A percentile compares a stretch with the other conserved stretches of the same genome.
phyloP scores from a whole-genome alignment of 352 stramenopile genomes.

The Globisporangium iwayamae region DNA sequence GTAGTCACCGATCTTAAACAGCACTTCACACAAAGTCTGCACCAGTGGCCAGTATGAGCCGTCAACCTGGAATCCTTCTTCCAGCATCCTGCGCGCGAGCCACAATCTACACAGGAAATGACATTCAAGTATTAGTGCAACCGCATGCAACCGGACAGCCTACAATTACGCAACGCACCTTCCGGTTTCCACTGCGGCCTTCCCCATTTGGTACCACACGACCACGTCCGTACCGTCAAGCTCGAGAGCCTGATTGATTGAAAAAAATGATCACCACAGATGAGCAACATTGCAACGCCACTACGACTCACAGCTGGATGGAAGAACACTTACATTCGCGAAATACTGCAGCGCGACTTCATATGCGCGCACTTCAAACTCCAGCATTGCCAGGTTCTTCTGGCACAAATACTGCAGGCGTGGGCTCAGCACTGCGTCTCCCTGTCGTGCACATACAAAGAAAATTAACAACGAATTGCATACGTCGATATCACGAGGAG shows the following conservation, averaged over 20 bases:
- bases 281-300: constrained; percentile 1
- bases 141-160: background rate
- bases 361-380: constrained; percentile 38
- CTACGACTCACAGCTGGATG: background rate
- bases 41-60: constrained; percentile 62
- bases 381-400: constrained; percentile 64
- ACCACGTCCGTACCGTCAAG: constrained; percentile 71
- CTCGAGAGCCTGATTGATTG: constrained; percentile 34
- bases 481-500: background rate
- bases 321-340: constrained; percentile 24
- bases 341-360: constrained; percentile 46
- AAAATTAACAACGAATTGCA: background rate
- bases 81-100: constrained; percentile 51
- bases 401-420: constrained; percentile 66
- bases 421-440: constrained; percentile 26
- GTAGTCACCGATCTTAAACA: constrained; percentile 48
- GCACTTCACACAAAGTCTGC: constrained; percentile 51
- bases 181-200: constrained; percentile 50
- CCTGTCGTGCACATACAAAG: constrained; percentile 3
- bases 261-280: background rate
- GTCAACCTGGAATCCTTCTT: constrained; percentile 57
- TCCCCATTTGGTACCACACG: constrained; percentile 71
- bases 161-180: constrained; percentile 25
- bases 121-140: background rate
- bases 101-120: constrained; percentile 33